Evolutionary conservation across 192 early-diverging fungal species (phyloP).

Genomic region (Diversispora epigaea): DNA sequence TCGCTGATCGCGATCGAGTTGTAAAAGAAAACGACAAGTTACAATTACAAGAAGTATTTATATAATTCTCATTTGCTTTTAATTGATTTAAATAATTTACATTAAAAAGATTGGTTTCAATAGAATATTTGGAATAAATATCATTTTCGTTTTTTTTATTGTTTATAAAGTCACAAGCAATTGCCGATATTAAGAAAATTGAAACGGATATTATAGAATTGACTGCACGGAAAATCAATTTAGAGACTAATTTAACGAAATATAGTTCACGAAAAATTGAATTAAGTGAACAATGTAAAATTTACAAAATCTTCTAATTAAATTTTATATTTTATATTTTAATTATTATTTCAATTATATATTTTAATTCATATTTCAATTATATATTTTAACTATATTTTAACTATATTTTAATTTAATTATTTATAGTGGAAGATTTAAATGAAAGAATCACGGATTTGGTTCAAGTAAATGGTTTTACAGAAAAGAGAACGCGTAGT

Average conservation of each 20-base stretch:
- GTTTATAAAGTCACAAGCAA: constrained; percentile 40
- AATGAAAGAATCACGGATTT: constrained; percentile 45
- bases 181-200: constrained; percentile 49
- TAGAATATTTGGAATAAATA: not conserved
- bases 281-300: constrained; percentile 43
- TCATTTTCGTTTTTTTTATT: not conserved
- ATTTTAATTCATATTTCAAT: not conserved
- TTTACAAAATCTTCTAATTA: not conserved
- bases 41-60: constrained; percentile 49
- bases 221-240: constrained; percentile 39
- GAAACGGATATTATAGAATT: constrained; percentile 51
- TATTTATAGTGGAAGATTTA: constrained; percentile 46
- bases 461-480: constrained; percentile 37
- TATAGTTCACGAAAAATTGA: constrained; percentile 47
- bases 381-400: not conserved
- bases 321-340: not conserved
- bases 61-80: not conserved
- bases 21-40: constrained; percentile 54
- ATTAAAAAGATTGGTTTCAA: not conserved
- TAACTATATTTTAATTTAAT: not conserved
- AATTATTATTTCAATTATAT: not conserved
- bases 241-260: constrained; percentile 47
- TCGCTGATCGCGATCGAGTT: constrained; percentile 51
- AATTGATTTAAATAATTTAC: too few relatives aligned
- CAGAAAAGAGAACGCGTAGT: not conserved